Conservation (phyloP, 1,284 basidiomycete genomes). For the Ganoderma meredithae region DNA sequence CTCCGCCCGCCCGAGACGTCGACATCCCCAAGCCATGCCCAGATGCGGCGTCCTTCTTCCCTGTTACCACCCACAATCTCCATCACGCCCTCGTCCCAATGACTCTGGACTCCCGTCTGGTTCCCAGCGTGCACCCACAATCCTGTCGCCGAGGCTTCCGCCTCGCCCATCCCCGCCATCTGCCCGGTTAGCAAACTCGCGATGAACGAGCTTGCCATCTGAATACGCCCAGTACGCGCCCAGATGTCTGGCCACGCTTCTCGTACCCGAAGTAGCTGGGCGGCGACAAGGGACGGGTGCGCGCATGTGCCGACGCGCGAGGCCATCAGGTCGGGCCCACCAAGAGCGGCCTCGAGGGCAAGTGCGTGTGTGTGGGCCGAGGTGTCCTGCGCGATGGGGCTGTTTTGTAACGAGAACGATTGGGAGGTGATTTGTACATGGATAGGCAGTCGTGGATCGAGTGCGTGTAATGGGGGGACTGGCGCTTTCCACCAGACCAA, state of each 20-base stretch:
- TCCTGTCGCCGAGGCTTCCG: slow-evolving; percentile 79
- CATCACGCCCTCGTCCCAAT: slow-evolving; percentile 81
- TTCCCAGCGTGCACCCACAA: slow-evolving; percentile 66
- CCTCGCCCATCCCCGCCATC: slow-evolving; percentile 74
- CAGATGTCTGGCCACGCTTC: slow-evolving; percentile 80
- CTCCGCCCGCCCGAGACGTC: slow-evolving; percentile 65
- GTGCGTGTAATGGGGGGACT: slow-evolving; percentile 66
- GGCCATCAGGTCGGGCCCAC: slow-evolving; percentile 79
- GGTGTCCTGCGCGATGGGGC: slow-evolving; percentile 78
- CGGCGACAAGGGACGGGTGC: slow-evolving; percentile 70
- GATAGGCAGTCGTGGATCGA: slow-evolving; percentile 70
- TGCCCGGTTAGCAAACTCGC: slow-evolving; percentile 74
- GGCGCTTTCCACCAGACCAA: slow-evolving; percentile 85
- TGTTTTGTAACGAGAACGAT: slow-evolving; percentile 78
- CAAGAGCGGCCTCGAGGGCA: slow-evolving; percentile 73
- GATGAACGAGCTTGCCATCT: slow-evolving; percentile 76
- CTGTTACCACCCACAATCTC: slow-evolving; percentile 78
- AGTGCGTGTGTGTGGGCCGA: slow-evolving; percentile 80
- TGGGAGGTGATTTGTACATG: slow-evolving; percentile 70
- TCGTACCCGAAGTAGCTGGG: slow-evolving; percentile 73
- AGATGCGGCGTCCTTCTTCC: slow-evolving; percentile 73
- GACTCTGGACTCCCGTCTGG: slow-evolving; percentile 49
- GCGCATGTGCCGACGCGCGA: slow-evolving; percentile 75
- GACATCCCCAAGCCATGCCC: slow-evolving; percentile 80
- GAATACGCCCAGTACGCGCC: slow-evolving; percentile 71